Evolutionary conservation across 441 rosid species (phyloP).

Genomic region (Populus hybrid): DNA sequence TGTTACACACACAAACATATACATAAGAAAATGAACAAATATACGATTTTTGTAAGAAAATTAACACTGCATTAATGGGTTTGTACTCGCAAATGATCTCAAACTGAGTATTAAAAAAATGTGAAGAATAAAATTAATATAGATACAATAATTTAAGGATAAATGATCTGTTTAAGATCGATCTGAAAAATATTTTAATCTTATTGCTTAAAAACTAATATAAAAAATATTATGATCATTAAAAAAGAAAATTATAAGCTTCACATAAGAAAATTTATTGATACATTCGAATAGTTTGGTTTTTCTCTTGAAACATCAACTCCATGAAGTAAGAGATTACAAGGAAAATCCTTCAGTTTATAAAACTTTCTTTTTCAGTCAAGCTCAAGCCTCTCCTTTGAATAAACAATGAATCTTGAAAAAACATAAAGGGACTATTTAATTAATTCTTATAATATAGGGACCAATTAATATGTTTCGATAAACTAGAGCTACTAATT

Average conservation of each 20-base stretch:
- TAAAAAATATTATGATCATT: background rate
- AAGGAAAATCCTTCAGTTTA: background rate
- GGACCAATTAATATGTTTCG: background rate
- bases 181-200: too few species aligned
- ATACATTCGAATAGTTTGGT: background rate
- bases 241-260: background rate
- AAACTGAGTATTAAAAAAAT: too few species aligned
- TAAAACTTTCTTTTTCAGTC: background rate
- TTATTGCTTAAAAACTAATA: background rate
- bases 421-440: background rate
- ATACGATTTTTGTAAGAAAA: too few species aligned
- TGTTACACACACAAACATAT: background rate
- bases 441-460: background rate
- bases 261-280: too few species aligned
- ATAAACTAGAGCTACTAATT: background rate
- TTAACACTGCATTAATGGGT: too few species aligned
- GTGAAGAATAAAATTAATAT: too few species aligned
- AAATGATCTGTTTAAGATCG: too few species aligned
- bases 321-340: background rate
- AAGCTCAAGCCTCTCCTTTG: background rate
- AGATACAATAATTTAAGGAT: too few species aligned
- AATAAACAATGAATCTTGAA: background rate
- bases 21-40: too few species aligned
- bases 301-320: background rate
- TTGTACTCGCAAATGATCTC: too few species aligned